Percentiles rank a stretch among this genome's conserved stretches.
phyloP scores from a whole-genome alignment of 1,284 basidiomycete genomes.

The Ustilago cynodontis region DNA sequence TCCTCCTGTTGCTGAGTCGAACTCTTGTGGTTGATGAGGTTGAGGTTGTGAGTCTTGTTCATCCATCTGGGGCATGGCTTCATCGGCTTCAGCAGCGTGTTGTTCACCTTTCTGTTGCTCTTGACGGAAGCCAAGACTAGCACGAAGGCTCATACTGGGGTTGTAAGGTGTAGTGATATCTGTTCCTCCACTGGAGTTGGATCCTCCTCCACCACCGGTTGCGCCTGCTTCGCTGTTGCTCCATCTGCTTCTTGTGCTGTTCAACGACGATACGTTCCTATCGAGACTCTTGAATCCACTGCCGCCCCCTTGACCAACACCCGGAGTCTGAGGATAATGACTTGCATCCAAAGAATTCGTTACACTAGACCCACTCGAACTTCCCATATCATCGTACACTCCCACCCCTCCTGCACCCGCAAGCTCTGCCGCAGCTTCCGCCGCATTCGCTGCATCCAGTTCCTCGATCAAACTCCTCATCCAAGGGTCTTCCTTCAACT shows the following conservation, averaged over 20 bases:
- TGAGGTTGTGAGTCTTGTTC: neutral
- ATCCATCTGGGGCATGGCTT: neutral
- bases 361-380: conserved; percentile 27
- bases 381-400: conserved; percentile 19
- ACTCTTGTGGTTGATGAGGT: too few species aligned
- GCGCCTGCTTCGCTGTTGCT: conserved; percentile 19
- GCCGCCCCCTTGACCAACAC: neutral
- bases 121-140: conserved; percentile 33
- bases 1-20: neutral
- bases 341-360: conserved; percentile 15
- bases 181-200: conserved; percentile 22
- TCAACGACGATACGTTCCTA: conserved; percentile 41
- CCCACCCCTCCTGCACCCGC: conserved; percentile 11
- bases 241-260: conserved; percentile 43
- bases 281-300: conserved; percentile 43
- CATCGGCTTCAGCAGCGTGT: neutral
- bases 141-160: conserved; percentile 41
- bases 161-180: conserved; percentile 43
- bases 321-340: conserved; percentile 7
- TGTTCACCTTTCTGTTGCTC: conserved; percentile 22
- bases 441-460: conserved; percentile 60
- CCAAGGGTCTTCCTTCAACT: conserved; percentile 91
- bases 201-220: neutral
- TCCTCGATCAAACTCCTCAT: conserved; percentile 73
- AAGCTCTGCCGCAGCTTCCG: conserved; percentile 50